These are phyloP conservation scores for Guadua angustifolia DNA, from an alignment of 176 grass and related monocot genomes.

Conservation along the genomic window DNA sequence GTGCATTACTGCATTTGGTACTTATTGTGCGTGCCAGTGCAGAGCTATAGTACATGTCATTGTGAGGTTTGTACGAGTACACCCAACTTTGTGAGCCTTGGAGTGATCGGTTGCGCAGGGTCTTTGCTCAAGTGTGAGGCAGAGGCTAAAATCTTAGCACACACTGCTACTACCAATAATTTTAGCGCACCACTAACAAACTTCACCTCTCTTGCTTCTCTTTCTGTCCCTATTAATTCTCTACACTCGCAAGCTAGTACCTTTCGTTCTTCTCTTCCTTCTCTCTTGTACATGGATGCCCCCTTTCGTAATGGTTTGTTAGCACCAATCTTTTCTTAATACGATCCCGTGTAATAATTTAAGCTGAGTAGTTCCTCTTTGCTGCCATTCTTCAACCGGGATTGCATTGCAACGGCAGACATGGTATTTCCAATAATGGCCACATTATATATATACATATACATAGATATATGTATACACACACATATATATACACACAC, in stretches of 20 bases:
- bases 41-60: neutral
- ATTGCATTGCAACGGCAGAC: too few relatives aligned
- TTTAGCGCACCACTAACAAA: too few relatives aligned
- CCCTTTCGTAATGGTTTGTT: neutral
- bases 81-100: neutral
- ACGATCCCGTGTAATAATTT: too few relatives aligned
- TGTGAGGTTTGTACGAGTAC: neutral
- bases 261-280: neutral
- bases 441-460: too few relatives aligned
- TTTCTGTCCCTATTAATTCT: neutral
- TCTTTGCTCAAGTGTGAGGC: neutral
- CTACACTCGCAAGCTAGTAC: neutral
- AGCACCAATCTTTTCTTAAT: too few relatives aligned
- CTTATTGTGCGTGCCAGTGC: constrained; percentile 1
- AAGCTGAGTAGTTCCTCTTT: too few relatives aligned
- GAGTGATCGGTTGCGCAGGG: neutral
- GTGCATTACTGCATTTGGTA: neutral
- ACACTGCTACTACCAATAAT: neutral
- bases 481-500: too few relatives aligned
- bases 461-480: too few relatives aligned
- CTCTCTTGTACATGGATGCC: neutral
- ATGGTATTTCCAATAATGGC: too few relatives aligned
- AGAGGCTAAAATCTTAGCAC: neutral
- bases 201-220: too few relatives aligned
- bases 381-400: too few relatives aligned